Evolutionary conservation across 257 asterid species (phyloP).

Genomic region (Thymus quinquecostatus): DNA sequence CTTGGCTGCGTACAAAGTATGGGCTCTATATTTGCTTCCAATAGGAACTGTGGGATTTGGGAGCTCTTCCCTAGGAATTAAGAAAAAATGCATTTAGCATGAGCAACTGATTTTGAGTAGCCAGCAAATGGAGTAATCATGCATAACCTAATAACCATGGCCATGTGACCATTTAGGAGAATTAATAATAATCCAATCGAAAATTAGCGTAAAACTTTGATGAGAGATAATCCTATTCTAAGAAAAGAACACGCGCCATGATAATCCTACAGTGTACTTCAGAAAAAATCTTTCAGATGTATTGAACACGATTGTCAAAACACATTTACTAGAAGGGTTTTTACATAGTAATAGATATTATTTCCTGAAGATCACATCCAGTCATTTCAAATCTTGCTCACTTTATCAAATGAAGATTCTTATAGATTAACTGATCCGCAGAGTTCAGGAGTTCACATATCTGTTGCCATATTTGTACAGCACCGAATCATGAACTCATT

Average conservation of each 20-base stretch:
- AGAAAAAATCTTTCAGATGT: background rate
- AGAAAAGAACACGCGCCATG: background rate
- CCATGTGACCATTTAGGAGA: background rate
- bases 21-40: slow-evolving; percentile 78
- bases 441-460: background rate
- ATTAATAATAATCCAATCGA: background rate
- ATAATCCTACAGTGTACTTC: background rate
- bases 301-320: background rate
- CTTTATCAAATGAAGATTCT: background rate
- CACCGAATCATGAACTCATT: background rate
- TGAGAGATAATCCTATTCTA: background rate
- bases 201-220: background rate
- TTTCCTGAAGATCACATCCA: background rate
- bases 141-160: background rate
- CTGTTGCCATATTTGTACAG: background rate
- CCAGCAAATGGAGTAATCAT: background rate
- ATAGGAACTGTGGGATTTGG: slow-evolving; percentile 90
- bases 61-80: slow-evolving; percentile 77
- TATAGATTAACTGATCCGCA: background rate
- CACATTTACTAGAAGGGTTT: background rate
- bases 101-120: slow-evolving; percentile 18
- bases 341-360: background rate
- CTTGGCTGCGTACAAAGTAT: slow-evolving; percentile 94
- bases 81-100: slow-evolving; percentile 26
- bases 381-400: slow-evolving; percentile 7